phyloP scores from a whole-genome alignment of 306 rosid species.

The Begonia loranthoides region DNA sequence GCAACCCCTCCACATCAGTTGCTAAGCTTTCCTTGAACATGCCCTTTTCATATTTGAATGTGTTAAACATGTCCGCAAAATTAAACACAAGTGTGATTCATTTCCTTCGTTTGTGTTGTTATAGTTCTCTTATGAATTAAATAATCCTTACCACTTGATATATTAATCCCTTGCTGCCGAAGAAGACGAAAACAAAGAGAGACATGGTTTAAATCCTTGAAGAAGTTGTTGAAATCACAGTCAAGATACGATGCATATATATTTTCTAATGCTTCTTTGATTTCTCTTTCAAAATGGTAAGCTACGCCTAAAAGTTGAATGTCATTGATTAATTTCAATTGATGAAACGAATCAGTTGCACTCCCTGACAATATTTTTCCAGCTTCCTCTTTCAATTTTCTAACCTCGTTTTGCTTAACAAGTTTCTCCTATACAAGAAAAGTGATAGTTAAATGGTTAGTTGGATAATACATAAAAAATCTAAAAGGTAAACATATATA shows the following conservation, averaged over 20 bases:
- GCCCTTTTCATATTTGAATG: no score
- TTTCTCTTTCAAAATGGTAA: no score
- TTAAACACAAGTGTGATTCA: no score
- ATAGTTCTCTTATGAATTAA: no score
- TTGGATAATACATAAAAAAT: no score
- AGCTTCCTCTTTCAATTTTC: no score
- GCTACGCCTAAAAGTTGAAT: neutral
- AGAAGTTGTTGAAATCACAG: neutral
- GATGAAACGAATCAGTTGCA: neutral
- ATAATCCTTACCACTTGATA: constrained; percentile 3
- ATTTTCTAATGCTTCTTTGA: neutral
- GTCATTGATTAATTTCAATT: neutral
- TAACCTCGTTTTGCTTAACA: neutral
- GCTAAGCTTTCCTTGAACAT: neutral
- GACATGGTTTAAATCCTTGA: neutral
- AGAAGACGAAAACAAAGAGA: constrained; percentile 4
- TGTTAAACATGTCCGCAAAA: no score
- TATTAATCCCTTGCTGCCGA: neutral
- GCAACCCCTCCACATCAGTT: neutral
- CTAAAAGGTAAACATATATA: no score
- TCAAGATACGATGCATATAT: neutral
- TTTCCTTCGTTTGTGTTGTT: no score
- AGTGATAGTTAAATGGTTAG: no score
- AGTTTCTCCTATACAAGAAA: no score
- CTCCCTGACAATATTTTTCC: neutral